phyloP scores from a whole-genome alignment of 164 flowering plant species.

The Magnolia changhungtana region DNA sequence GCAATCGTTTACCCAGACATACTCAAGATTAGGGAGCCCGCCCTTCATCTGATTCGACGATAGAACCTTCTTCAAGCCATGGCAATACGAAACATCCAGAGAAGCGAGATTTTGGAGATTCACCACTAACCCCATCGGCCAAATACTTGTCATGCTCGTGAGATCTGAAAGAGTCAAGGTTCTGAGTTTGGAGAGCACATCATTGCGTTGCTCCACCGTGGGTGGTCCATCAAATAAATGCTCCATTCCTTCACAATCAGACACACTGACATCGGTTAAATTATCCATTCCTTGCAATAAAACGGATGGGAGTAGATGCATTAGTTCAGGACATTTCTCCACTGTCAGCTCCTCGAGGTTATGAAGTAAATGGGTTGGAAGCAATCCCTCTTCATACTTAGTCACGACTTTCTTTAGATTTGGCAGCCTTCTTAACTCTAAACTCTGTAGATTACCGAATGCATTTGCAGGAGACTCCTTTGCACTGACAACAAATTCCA shows the following conservation, averaged over 20 bases:
- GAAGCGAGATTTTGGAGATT: too few species aligned
- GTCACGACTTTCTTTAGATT: neutral
- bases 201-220: neutral
- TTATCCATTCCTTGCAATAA: neutral
- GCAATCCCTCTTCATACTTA: neutral
- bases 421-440: neutral
- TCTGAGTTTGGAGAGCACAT: neutral
- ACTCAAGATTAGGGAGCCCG: too few species aligned
- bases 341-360: neutral
- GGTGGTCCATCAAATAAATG: neutral
- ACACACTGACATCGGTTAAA: neutral
- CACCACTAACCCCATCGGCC: too few species aligned
- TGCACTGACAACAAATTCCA: neutral
- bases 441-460: neutral
- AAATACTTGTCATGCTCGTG: too few species aligned
- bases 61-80: too few species aligned
- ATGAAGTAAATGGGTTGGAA: neutral
- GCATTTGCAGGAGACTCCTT: neutral
- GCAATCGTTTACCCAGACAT: too few species aligned
- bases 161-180: neutral
- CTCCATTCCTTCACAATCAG: neutral
- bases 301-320: neutral
- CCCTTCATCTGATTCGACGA: too few species aligned
- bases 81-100: too few species aligned
- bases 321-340: neutral